Evolutionary conservation across 1,284 basidiomycete genomes (phyloP), one percentile per base, ranked within the genome.

Genomic region (Ganoderma lingzhi): DNA sequence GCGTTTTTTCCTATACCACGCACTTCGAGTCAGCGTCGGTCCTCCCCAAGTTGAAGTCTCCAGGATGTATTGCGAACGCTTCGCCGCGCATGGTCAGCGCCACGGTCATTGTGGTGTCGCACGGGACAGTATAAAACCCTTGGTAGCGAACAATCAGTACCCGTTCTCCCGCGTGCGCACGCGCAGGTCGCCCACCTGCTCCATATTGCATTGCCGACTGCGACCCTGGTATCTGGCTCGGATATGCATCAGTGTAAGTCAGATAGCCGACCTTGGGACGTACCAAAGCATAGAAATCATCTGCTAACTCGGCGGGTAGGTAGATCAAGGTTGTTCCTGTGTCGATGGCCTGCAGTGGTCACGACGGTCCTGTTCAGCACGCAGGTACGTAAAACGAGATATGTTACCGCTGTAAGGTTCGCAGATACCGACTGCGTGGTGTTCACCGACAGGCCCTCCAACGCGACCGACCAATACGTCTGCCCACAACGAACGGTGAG

Each of bases 41-140:
- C 62, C 65, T 76, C 15, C 91, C 93, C 9, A 93, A 81, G 79
- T 92, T 94, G 82, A 95, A 91, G 80, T 94, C 92, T 14, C 75
- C 75, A 4, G 82, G 76, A 70, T 85, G 83, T 70, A 95, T 82
- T 23, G 78, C 35, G 78, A 90, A 92, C 23, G 77, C 68, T 44
- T 82, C 77, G 2, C 86, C 84, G 60, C 84, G 86, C 75, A 96
- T 90, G 1, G 81, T 82, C 55, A 96, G 80, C 10, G 82, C 79
- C 41, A 87, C 75, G 1, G 74, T 69, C 42, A 82, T 73, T 1
- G 70, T 64, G 0, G 78, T 68, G 39, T 78, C 65, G 76, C 90
- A 91, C 0, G 87, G 88, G 72, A 81, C 88, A 0, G 83, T 81
- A 76, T 84, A 89, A 75, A 85, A 87, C 2, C 84, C 87, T 85